These are phyloP conservation scores for Senna tora DNA, from an alignment of 306 rosid genomes.

Conservation along the genomic window DNA sequence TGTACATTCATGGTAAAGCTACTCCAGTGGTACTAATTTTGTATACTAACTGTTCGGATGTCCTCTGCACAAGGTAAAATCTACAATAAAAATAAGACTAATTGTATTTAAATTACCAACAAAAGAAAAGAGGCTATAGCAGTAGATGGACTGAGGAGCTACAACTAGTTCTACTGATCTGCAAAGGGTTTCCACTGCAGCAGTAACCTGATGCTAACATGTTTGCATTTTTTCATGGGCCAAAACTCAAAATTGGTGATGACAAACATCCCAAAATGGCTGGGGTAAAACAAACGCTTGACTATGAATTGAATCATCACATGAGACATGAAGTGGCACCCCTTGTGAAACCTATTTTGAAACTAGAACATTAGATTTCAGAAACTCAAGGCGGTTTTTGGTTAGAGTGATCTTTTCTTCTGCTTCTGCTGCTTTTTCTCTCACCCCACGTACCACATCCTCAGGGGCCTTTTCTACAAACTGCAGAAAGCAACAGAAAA, in stretches of 20 bases:
- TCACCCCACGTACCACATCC: slow-evolving; percentile 73
- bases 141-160: neutral
- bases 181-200: neutral
- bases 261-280: neutral
- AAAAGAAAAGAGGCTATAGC: neutral
- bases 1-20: neutral
- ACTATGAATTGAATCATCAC: neutral
- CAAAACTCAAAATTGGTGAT: neutral
- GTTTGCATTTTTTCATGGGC: neutral
- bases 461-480: slow-evolving; percentile 90
- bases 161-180: neutral
- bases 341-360: slow-evolving; percentile 41
- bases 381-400: slow-evolving; percentile 71
- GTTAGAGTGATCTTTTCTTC: slow-evolving; percentile 87
- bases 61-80: neutral
- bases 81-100: no score
- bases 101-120: no score
- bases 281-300: neutral
- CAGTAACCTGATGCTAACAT: neutral
- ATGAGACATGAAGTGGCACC: slow-evolving; percentile 22
- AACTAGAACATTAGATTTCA: slow-evolving; percentile 57
- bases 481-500: slow-evolving; percentile 50
- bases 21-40: neutral
- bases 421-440: slow-evolving; percentile 81
- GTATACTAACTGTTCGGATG: neutral